Evolutionary conservation across 768 basidiomycete genomes (phyloP), one percentile per base, ranked within the genome.

Genomic region (Cystofilobasidium ferigula): DNA sequence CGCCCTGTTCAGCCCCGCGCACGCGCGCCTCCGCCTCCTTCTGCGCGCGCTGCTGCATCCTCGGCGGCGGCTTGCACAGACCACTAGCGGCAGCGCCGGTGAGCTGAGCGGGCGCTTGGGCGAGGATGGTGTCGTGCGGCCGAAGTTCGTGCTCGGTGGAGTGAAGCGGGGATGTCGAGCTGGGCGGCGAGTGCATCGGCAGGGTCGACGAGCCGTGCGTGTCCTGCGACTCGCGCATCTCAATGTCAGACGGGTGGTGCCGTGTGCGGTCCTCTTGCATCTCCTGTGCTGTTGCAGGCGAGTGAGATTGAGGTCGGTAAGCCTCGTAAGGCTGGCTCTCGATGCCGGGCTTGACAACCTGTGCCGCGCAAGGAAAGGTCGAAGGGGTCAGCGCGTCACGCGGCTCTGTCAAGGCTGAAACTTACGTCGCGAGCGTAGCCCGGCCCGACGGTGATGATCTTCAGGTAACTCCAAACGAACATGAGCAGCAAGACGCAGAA

Each of bases 361-460:
- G 45, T 8, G n/a, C 2, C 22, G 45, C 22, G 45, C 8, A 13
- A 7, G 3, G 45, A 3, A n/a, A 7, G 45, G n/a, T n/a, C 45
- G 13, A n/a, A 12, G 40, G 3, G 14, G 40, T 42, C 22, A 4
- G n/a, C 6, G n/a, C 45, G 40, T 0, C 16, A 36, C 3, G 13
- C 1, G 9, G n/a, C n/a, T n/a, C n/a, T n/a, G n/a, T n/a, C n/a
- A n/a, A n/a, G 3, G 24, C 9, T 8, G n/a, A 26, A 18, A 54
- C 64, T 30, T 30, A 66, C 64, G 24, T 68, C 67, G 48, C 58
- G 57, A 36, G 62, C 61, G 28, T 43, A 53, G 3, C 67, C 67
- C 12, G 67, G 61, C 16, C 43, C 42, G 1, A 57, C 54, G 26
- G 59, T 26, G 12, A 62, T 20, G 43, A 63, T 58, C 45, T 63